Base-by-base conservation (phyloP, 2,329 filamentous ascomycete genomes). In the Cadophora luteo-olivacea region DNA sequence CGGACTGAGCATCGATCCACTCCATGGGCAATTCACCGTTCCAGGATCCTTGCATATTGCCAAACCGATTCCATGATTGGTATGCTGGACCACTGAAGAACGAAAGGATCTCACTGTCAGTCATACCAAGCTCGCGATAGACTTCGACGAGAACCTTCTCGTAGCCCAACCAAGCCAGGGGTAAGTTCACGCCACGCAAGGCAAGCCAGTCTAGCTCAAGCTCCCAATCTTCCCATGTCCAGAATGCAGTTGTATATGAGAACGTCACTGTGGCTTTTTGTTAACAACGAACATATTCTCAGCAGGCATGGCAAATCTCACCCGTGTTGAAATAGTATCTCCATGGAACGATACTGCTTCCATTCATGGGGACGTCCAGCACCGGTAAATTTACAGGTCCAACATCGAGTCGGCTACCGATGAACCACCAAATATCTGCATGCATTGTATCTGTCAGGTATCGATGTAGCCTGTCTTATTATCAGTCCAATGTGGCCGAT, bases 191-290 rank as follows among this genome's bases (percentile, higher is more conserved):
- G 45, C 84, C 84, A n/a, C 81, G 81, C 3, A 86, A 78, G 6
- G 84, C 84, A 66, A 85, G 78, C 84, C 84, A 86, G 73, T 86
- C 84, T 5, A 86, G 79, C 69, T 85, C 78, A 2, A 80, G 75
- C 73, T 86, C 84, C 84, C 84, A 86, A 57, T 86, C 84, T 48
- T 82, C 77, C 84, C 84, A 86, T n/a, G 75, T 77, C 83, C 83
- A 86, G 74, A 84, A 86, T 0, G 83, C 80, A 4, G 80, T 76
- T 3, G 83, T 84, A 70, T 86, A 86, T 1, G 82, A 85, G 72
- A 84, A 85, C 0, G 84, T 86, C 1, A 86, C 84, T 81, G 25
- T 6, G n/a, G n/a, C n/a, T 19, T 32, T 61, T 36, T 63, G 14
- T 65, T 55, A 64, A 29, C 11, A 12, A 4, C 25, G 9, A 11